Conservation (phyloP, 345 rosid species). For the Citrus hindsii region DNA sequence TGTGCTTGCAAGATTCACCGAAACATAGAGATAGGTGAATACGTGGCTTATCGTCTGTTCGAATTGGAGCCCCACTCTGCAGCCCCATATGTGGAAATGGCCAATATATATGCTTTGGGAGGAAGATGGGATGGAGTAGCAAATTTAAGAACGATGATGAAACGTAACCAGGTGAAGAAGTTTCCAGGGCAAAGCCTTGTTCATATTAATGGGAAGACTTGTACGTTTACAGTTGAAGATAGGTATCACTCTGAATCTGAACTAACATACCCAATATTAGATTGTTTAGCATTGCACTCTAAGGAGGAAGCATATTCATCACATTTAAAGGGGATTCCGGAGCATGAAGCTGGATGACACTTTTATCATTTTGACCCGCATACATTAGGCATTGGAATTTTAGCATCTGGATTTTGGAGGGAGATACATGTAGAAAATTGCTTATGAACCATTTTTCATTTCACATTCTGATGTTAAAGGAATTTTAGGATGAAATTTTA, state of each 20-base stretch:
- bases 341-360: background rate
- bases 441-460: background rate
- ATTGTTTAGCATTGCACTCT: constrained; percentile 33
- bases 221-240: constrained; percentile 51
- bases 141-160: constrained; percentile 46
- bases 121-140: constrained; percentile 53
- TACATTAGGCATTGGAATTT: background rate
- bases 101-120: constrained; percentile 51
- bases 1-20: constrained; percentile 56
- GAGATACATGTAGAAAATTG: background rate
- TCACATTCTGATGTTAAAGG: background rate
- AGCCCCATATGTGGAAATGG: constrained; percentile 58
- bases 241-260: constrained; percentile 29
- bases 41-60: constrained; percentile 34
- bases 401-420: background rate
- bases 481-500: background rate
- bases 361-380: background rate
- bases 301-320: constrained; percentile 26
- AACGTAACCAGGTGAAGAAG: constrained; percentile 39
- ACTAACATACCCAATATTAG: constrained; percentile 26
- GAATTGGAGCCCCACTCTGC: constrained; percentile 42
- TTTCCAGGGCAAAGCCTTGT: constrained; percentile 53
- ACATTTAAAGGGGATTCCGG: background rate
- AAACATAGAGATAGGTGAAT: constrained; percentile 40
- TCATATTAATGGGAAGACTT: constrained; percentile 37